phyloP scores from a whole-genome alignment of 164 flowering plant genomes.

The Akebia trifoliata region DNA sequence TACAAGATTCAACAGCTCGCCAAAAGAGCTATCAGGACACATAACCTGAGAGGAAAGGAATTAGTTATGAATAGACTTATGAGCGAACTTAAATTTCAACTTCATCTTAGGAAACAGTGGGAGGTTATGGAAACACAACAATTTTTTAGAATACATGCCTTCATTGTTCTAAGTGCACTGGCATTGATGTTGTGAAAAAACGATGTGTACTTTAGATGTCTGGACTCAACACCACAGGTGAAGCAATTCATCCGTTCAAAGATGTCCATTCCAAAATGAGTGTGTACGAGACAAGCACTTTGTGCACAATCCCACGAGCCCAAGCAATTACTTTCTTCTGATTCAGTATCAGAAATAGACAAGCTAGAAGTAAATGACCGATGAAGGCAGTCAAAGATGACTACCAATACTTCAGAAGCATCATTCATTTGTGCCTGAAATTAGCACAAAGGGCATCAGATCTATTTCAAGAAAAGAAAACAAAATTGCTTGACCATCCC shows the following conservation, averaged over 20 bases:
- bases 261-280: conserved; percentile 89
- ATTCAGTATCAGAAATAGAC: conserved; percentile 45
- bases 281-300: conserved; percentile 68
- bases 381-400: conserved; percentile 92
- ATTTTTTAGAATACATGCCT: conserved; percentile 38
- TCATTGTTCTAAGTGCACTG: conserved; percentile 86
- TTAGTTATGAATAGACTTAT: not conserved
- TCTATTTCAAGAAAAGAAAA: not conserved
- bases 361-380: conserved; percentile 44
- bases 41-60: conserved; percentile 40
- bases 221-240: conserved; percentile 74
- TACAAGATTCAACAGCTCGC: conserved; percentile 72
- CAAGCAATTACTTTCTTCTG: conserved; percentile 46
- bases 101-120: not conserved
- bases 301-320: conserved; percentile 84
- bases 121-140: not conserved
- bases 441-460: conserved; percentile 14
- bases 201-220: conserved; percentile 83
- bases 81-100: not conserved
- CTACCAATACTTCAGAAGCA: conserved; percentile 96
- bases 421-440: conserved; percentile 97
- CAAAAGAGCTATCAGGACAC: conserved; percentile 66
- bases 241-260: conserved; percentile 84
- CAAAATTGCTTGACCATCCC: not conserved
- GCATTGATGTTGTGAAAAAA: conserved; percentile 95